Evolutionary conservation across 192 early-diverging fungal species (phyloP), one percentile per base, ranked within the genome.

Genomic region (Mortierella alpina): DNA sequence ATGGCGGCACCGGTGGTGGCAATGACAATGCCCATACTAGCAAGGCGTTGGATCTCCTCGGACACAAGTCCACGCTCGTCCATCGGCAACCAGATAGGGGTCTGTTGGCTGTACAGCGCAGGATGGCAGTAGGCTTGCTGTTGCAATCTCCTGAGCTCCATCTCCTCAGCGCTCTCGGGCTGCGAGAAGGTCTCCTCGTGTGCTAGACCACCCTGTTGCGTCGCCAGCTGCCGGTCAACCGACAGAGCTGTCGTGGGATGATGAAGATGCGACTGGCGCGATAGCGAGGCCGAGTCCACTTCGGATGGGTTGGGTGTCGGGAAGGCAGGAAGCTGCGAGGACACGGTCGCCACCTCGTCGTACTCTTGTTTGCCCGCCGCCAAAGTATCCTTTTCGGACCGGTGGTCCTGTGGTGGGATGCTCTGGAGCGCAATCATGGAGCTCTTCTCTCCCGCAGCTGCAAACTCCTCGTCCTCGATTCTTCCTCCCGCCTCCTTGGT

Each of bases 81-180:
- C 48, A 47, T 14, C 1, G 77, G 77, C 45, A 80, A 49, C 77
- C 77, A 80, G 23, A 80, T 68, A 0, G 77, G 77, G 7, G 42
- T 59, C 65, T 80, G 77, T 6, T 12, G 58, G 7, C 46, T 72
- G 47, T 80, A 80, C 5, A 62, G 15, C 1, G 77, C 65, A 5
- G 77, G 77, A 40, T 80, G 77, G 20, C 40, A 62, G 49, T 80
- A 80, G 1, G 77, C 77, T 42, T 80, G 77, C 20, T 80, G 70
- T n/a, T 80, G 77, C 6, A 80, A 50, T 7, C 47, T 50, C 13
- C 49, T 41, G 45, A 80, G 53, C n/a, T 63, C 68, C 0, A 59
- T 57, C 9, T 72, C 76, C 7, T 65, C 59, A 0, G 50, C 49
- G 31, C 31, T 31, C 11, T 9, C 45, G 41, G 23, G 55, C 11